Percentiles rank a stretch among this genome's conserved stretches.
Conservation (phyloP, 2,329 filamentous ascomycete species). For the Juglanconis oblonga region DNA sequence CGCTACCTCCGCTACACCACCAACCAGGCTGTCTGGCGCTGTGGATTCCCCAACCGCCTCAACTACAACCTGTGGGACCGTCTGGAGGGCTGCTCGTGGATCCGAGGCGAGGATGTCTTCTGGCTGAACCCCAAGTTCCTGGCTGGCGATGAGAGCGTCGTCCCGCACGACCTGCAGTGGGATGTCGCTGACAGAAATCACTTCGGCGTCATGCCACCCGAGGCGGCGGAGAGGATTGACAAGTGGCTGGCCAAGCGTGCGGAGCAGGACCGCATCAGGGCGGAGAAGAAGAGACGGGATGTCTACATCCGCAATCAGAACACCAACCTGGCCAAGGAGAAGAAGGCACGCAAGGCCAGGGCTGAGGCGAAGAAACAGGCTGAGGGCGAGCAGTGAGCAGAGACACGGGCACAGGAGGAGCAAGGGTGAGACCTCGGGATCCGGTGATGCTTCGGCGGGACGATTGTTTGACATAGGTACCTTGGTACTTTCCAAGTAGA, state of each 20-base stretch:
- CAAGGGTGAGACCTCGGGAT: too few relatives aligned
- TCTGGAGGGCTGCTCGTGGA: not conserved
- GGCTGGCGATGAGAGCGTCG: not conserved
- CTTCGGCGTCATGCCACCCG: not conserved
- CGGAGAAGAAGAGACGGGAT: not conserved
- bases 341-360: too few relatives aligned
- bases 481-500: too few relatives aligned
- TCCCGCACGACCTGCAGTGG: not conserved
- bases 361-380: too few relatives aligned
- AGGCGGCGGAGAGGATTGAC: not conserved
- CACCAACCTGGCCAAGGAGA: too few relatives aligned
- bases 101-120: not conserved
- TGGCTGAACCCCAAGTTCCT: constrained; percentile 4
- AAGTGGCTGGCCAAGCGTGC: too few relatives aligned
- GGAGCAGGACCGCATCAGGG: too few relatives aligned
- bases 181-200: not conserved
- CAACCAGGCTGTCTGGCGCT: constrained; percentile 4
- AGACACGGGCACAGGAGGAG: too few relatives aligned
- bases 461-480: too few relatives aligned
- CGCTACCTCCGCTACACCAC: constrained; percentile 2
- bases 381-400: too few relatives aligned
- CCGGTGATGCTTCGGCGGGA: too few relatives aligned
- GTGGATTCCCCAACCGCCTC: constrained; percentile 13
- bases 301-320: not conserved
- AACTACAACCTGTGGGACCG: constrained; percentile 3